Base-by-base conservation (phyloP, 2,329 filamentous ascomycete genomes). In the Parascedosporium putredinis region DNA sequence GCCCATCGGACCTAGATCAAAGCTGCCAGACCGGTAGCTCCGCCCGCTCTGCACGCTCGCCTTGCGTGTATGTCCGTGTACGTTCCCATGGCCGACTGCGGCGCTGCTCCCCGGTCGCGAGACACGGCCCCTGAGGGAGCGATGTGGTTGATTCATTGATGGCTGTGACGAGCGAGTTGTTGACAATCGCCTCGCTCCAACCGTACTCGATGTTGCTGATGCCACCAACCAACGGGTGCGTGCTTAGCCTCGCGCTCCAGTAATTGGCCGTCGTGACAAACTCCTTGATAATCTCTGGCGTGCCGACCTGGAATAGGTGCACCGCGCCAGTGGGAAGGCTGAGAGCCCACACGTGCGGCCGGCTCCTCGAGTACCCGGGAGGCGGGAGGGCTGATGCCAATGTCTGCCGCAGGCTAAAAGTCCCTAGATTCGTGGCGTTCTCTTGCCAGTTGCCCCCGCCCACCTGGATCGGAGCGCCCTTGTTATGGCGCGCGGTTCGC, bases 381-480 rank as follows among this genome's bases (percentile, higher is more conserved):
- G 89, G 78, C 7, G 93, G 93, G 12, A 98, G 77, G 0, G 86
- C 82, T 50, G 88, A 95, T 9, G 93, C 93, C 55, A 97, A 86
- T 1, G 90, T 94, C 64, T 97, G 90, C 18, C 90, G 81, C 6
- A 98, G 79, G 40, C 86, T 82, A 64, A 96, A 97, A 18, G 84
- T 85, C 58, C 88, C 90, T 8, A 96, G 74, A 55, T 83, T 88
- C 55, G 95, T 89, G 4, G 93, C 93, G 61, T 95, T 97, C 57
- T 96, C 90, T 64, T 91, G 91, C 93, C 93, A 98, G 64, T 98
- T 97, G 22, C 93, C 93, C 53, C 93, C 93, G 56, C 93, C 93
- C 2, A 97, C 93, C 5, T 86, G 76, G 24, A 83, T 79, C 10
- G 79, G 55, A 9, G 36, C 81, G 8, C 76, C 75, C 51, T 72